Evolutionary conservation across 2,329 filamentous ascomycete genomes (phyloP), one percentile per base, ranked within the genome.

Genomic region (Cadophora gregata): DNA sequence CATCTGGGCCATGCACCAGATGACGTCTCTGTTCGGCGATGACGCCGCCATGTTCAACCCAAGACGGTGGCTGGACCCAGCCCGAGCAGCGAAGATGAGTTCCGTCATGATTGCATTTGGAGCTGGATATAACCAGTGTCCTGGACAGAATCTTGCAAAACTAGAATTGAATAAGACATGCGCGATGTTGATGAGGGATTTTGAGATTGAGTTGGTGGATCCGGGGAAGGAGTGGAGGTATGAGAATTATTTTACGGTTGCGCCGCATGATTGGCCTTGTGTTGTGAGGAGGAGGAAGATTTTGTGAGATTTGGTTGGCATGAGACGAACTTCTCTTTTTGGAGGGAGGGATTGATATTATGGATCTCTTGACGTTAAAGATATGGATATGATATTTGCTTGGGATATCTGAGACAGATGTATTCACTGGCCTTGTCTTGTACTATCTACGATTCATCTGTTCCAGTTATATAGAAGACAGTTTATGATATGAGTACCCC

Each of bases 101-200:
- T 73, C 69, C 45, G 71, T 69, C 48, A 69, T 74, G 63, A 71
- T 76, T 21, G 66, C 72, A 66, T 81, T 78, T 68, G 78, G 78
- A 25, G 76, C 76, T 5, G 78, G 80, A 8, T 79, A 79, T 48
- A 76, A 75, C 27, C 71, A 73, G 50, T 81, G 78, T 58, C 75
- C 76, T 21, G 79, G 79, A 0, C 75, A 75, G 21, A 75, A 79
- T 48, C 71, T 80, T 5, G 78, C 77, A 9, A 73, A 76, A 51
- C 68, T 80, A 38, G 75, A 80, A 69, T 65, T 80, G 6, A 73
- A 69, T 24, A 80, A 81, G 67, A 67, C 78, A n/a, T 63, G 73
- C 2, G 73, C 77, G 1, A 77, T 75, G 4, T 55, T 79, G 9
- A 50, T 78, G 2, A 69, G 75, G 9, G 76, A 80, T 51, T 79